phyloP scores from a whole-genome alignment of 2,329 filamentous ascomycete species.

The Trichoderma pleuroti region DNA sequence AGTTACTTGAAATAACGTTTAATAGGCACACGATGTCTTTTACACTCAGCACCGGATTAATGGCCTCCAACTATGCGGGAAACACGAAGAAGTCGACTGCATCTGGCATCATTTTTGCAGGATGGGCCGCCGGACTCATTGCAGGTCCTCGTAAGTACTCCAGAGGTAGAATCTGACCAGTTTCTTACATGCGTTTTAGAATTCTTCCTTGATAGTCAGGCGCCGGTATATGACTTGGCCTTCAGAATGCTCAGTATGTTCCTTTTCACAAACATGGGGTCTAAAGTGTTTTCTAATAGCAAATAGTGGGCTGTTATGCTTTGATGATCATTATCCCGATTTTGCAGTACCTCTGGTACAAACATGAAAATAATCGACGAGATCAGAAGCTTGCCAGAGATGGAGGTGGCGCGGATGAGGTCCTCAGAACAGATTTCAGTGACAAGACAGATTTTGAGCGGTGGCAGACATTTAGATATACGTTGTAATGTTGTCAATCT shows the following conservation, averaged over 20 bases:
- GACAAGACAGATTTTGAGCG: constrained; percentile 1
- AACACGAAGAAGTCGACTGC: neutral
- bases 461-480: constrained; percentile 2
- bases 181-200: neutral
- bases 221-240: neutral
- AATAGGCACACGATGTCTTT: neutral
- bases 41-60: neutral
- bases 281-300: neutral
- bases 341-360: neutral
- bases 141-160: neutral
- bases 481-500: neutral
- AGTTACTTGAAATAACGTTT: neutral
- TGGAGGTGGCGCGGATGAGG: neutral
- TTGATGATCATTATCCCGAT: neutral
- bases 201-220: neutral
- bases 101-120: neutral
- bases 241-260: neutral
- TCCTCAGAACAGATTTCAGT: neutral
- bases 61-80: neutral
- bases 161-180: neutral
- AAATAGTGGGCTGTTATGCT: neutral
- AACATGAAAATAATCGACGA: neutral
- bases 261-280: neutral
- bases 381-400: neutral
- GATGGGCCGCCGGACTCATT: neutral